Evolutionary conservation across 306 rosid genomes (phyloP).

Genomic region (Lithocarpus polystachyus): DNA sequence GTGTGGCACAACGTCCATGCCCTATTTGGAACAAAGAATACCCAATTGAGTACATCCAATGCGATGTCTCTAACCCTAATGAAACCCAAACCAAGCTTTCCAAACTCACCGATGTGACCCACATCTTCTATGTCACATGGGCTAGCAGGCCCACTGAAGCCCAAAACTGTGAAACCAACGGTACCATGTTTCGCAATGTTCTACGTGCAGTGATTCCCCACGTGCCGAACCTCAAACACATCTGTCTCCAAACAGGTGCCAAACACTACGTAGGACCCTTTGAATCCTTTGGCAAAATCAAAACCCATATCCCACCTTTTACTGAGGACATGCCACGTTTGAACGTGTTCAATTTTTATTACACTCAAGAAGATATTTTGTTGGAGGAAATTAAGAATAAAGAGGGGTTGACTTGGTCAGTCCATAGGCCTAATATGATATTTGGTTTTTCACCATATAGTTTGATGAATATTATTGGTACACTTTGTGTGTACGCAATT

Average conservation of each 20-base stretch:
- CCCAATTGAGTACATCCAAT: conserved; percentile 58
- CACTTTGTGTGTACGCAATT: conserved; percentile 53
- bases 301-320: not conserved
- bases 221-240: conserved; percentile 61
- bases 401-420: conserved; percentile 54
- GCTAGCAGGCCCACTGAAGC: conserved; percentile 39
- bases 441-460: not conserved
- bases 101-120: conserved; percentile 50
- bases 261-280: conserved; percentile 63
- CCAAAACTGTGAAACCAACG: conserved; percentile 55
- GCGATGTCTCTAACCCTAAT: conserved; percentile 57
- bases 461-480: conserved; percentile 32
- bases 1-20: conserved; percentile 65
- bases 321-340: not conserved
- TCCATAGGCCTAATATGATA: conserved; percentile 47
- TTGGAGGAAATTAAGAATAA: conserved; percentile 41
- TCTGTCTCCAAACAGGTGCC: conserved; percentile 63
- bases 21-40: conserved; percentile 66
- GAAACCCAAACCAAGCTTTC: conserved; percentile 58
- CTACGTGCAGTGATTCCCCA: conserved; percentile 50
- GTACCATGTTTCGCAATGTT: conserved; percentile 51
- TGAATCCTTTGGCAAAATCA: conserved; percentile 26
- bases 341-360: conserved; percentile 51
- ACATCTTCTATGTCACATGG: conserved; percentile 73
- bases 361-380: conserved; percentile 46